phyloP scores from a whole-genome alignment of 495 filamentous ascomycete genomes.

The Paragyromitra xinjiangensis region DNA sequence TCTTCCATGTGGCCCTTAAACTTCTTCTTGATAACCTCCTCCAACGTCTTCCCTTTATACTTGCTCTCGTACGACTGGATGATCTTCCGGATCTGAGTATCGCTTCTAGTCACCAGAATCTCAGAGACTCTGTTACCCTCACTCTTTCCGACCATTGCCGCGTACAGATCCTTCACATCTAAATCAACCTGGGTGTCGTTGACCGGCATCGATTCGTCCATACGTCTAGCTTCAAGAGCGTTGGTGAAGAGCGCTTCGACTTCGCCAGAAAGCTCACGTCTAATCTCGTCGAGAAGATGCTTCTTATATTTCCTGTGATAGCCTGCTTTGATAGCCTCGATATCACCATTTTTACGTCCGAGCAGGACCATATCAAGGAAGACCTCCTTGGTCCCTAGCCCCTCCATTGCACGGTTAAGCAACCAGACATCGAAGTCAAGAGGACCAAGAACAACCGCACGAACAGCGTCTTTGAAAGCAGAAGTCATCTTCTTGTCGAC shows the following conservation, averaged over 20 bases:
- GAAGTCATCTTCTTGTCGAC: conserved; percentile 22
- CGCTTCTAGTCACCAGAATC: conserved; percentile 47
- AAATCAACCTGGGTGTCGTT: conserved; percentile 9
- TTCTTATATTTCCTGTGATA: conserved; percentile 30
- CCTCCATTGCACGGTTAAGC: conserved; percentile 32
- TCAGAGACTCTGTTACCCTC: conserved; percentile 33
- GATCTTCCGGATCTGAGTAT: conserved; percentile 72
- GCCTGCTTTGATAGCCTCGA: conserved; percentile 40
- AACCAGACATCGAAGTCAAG: conserved; percentile 46
- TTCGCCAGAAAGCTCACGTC: conserved; percentile 17
- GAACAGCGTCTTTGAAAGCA: conserved; percentile 24
- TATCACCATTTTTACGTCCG: conserved; percentile 45
- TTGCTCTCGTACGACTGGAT: conserved; percentile 77
- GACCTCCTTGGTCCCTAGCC: background rate
- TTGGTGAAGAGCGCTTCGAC: conserved; percentile 39
- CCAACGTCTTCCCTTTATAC: conserved; percentile 71
- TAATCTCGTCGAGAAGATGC: conserved; percentile 24
- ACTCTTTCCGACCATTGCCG: conserved; percentile 43
- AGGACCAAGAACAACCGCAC: conserved; percentile 36
- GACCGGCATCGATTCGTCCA: conserved; percentile 18
- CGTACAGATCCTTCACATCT: conserved; percentile 37
- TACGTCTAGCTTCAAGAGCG: conserved; percentile 37
- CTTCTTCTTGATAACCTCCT: conserved; percentile 71
- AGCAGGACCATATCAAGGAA: conserved; percentile 42
- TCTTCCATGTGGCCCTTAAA: conserved; percentile 75